Conservation (phyloP, 169 alveolate species). For the Babesia bovis region DNA sequence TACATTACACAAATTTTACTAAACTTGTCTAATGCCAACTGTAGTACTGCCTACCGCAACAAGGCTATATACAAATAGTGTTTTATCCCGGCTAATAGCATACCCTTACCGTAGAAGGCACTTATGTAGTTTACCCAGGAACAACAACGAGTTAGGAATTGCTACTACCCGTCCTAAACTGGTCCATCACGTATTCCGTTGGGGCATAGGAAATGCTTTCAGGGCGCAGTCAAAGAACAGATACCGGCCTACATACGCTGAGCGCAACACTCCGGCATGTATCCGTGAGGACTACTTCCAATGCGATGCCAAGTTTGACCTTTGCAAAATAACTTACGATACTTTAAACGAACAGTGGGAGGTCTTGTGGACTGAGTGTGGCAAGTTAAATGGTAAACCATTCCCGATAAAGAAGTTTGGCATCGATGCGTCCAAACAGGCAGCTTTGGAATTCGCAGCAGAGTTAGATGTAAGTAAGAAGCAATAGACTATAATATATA, state of each 20-base stretch:
- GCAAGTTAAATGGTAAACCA: slow-evolving; percentile 77
- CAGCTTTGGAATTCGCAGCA: slow-evolving; percentile 68
- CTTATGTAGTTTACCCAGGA: too few species aligned
- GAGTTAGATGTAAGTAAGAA: slow-evolving; percentile 54
- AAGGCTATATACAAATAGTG: too few species aligned
- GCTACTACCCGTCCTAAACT: slow-evolving; percentile 2
- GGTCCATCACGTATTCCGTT: slow-evolving; percentile 71
- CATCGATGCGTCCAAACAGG: slow-evolving; percentile 71
- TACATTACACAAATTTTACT: too few species aligned
- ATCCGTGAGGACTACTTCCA: slow-evolving; percentile 66
- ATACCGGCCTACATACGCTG: slow-evolving; percentile 68
- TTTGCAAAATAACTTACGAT: slow-evolving; percentile 70
- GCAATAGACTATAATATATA: background rate
- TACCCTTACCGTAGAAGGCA: too few species aligned
- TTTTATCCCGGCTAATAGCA: too few species aligned
- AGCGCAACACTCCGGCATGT: slow-evolving; percentile 67
- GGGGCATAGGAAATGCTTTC: slow-evolving; percentile 80
- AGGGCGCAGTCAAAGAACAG: slow-evolving; percentile 74
- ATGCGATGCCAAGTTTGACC: slow-evolving; percentile 50
- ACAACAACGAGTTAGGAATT: too few species aligned
- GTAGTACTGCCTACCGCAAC: too few species aligned
- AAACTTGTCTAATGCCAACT: too few species aligned
- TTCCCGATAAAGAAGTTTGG: slow-evolving; percentile 78
- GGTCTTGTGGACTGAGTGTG: slow-evolving; percentile 76
- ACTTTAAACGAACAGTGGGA: slow-evolving; percentile 79